Evolutionary conservation across 805 yeast genomes (phyloP).

Genomic region (Barnettozyma vustinii): DNA sequence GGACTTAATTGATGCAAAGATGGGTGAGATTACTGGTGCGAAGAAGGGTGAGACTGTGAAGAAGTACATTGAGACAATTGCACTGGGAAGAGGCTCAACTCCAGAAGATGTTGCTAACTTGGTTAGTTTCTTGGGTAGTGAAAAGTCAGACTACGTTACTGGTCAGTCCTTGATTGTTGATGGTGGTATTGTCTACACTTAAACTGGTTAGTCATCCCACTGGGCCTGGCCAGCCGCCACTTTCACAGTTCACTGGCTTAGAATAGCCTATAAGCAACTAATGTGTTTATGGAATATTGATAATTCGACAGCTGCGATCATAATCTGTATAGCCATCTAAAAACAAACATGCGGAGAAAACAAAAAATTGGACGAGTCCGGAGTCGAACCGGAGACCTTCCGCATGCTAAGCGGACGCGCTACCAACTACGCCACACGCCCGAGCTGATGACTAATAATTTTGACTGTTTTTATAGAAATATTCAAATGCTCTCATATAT

Average conservation of each 20-base stretch:
- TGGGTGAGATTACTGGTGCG: conserved; percentile 24
- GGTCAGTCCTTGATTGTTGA: conserved; percentile 33
- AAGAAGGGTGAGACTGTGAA: conserved; percentile 26
- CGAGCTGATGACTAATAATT: conserved; percentile 17
- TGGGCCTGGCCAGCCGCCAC: too few relatives aligned
- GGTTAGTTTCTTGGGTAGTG: conserved; percentile 31
- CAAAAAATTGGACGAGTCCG: conserved; percentile 54
- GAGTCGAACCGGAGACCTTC: conserved; percentile 77
- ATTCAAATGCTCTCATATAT: too few relatives aligned
- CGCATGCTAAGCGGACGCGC: conserved; percentile 80
- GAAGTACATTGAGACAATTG: conserved; percentile 24
- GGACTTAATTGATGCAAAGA: conserved; percentile 26
- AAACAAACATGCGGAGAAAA: too few relatives aligned
- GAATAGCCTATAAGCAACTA: too few relatives aligned
- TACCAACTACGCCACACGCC: conserved; percentile 83
- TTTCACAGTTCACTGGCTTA: too few relatives aligned
- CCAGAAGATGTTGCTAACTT: conserved; percentile 33
- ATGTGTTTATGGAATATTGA: too few relatives aligned
- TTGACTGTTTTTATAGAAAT: too few relatives aligned
- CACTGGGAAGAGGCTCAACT: conserved; percentile 31
- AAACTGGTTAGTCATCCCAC: not conserved
- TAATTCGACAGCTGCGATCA: too few relatives aligned
- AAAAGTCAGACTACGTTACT: conserved; percentile 32
- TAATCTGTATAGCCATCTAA: too few relatives aligned
- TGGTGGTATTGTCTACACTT: conserved; percentile 29